Percentiles rank a stretch among this genome's conserved stretches.
Evolutionary conservation across 768 basidiomycete genomes (phyloP).

Genomic region (Paxillus rubicundulus): DNA sequence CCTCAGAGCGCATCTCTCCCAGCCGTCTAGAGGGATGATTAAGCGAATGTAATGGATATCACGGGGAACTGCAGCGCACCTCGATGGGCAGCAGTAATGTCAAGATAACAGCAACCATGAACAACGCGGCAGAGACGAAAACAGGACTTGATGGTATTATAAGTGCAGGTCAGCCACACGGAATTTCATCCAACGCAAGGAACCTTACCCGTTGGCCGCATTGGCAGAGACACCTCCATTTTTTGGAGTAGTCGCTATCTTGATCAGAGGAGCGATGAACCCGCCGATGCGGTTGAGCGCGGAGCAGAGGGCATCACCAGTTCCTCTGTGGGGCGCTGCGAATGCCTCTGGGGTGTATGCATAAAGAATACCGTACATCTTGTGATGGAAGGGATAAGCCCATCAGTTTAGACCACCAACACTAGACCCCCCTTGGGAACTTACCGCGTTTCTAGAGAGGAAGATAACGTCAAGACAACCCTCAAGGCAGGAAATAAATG

Average conservation of each 20-base stretch:
- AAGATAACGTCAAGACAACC: background rate
- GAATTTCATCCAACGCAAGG: background rate
- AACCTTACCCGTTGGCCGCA: constrained; percentile 37
- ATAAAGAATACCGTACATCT: constrained; percentile 54
- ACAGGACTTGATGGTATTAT: constrained; percentile 35
- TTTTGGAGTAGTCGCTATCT: constrained; percentile 41
- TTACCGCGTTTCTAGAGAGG: constrained; percentile 35
- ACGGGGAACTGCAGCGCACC: too few relatives aligned
- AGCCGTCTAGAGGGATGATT: too few relatives aligned
- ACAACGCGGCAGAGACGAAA: constrained; percentile 46
- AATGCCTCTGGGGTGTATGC: constrained; percentile 62
- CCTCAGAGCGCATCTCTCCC: too few relatives aligned
- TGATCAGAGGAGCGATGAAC: constrained; percentile 48
- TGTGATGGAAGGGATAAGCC: background rate
- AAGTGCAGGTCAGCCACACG: background rate
- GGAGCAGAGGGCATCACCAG: constrained; percentile 49
- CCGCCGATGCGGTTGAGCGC: constrained; percentile 49
- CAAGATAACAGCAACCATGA: constrained; percentile 40
- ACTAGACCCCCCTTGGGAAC: background rate
- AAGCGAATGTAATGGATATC: too few relatives aligned
- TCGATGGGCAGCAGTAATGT: constrained; percentile 43
- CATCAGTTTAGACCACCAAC: background rate
- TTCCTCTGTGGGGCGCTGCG: constrained; percentile 55
- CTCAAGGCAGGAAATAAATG: background rate
- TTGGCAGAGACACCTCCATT: constrained; percentile 29